Conservation (phyloP, 2,329 filamentous ascomycete genomes). For the Ophiocordyceps unilateralis region DNA sequence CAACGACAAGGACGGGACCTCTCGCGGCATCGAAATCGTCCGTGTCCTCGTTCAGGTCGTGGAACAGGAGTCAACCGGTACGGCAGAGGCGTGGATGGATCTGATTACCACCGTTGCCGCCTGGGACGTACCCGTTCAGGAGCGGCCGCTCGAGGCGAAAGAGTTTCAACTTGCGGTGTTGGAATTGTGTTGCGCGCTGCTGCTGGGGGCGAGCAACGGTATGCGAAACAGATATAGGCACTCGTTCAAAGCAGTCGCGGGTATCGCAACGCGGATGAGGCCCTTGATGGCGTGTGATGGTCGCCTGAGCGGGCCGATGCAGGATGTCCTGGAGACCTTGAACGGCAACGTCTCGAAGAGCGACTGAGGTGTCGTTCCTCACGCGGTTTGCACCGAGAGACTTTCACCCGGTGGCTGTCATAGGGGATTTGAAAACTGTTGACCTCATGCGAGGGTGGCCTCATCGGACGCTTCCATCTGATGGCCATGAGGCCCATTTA, state of each 20-base stretch:
- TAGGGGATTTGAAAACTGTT: neutral
- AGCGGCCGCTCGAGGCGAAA: conserved; percentile 10
- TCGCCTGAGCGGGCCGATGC: conserved; percentile 22
- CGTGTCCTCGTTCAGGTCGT: conserved; percentile 34
- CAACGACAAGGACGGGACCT: conserved; percentile 13
- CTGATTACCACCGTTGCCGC: conserved; percentile 32
- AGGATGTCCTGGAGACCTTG: conserved; percentile 24
- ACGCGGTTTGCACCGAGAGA: too few relatives aligned
- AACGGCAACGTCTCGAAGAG: conserved; percentile 4
- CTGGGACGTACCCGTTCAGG: conserved; percentile 22
- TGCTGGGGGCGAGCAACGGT: conserved; percentile 26
- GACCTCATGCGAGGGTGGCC: neutral
- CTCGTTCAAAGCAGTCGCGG: conserved; percentile 31
- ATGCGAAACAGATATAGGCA: conserved; percentile 32
- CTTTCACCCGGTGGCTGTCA: too few relatives aligned
- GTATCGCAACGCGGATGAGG: conserved; percentile 26
- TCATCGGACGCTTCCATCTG: neutral
- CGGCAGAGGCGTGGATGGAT: conserved; percentile 39
- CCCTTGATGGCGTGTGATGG: conserved; percentile 12
- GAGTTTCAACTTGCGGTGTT: conserved; percentile 37
- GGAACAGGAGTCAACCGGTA: conserved; percentile 25
- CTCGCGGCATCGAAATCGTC: conserved; percentile 36
- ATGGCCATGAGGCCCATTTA: neutral
- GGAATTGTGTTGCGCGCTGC: conserved; percentile 36
- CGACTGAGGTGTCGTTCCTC: neutral